These are phyloP conservation scores for Kondoa malvinella DNA, from an alignment of 768 basidiomycete genomes.

Conservation along the genomic window DNA sequence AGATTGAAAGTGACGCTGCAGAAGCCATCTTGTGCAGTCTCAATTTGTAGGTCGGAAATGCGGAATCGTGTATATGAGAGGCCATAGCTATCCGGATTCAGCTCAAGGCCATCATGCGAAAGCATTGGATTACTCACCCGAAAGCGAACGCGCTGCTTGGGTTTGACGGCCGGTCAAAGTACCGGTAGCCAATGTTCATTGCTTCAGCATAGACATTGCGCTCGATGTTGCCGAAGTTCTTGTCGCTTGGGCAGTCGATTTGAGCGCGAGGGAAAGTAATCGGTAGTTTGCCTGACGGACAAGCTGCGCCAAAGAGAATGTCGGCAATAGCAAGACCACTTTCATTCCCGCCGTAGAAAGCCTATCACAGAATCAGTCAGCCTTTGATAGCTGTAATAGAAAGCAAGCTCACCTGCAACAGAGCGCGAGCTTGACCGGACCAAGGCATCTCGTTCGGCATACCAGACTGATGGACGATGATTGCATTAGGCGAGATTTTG, in stretches of 20 bases:
- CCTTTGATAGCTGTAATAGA: no score
- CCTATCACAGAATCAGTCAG: no score
- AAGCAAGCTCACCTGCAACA: no score
- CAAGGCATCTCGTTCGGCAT: not conserved
- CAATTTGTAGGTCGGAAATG: constrained; percentile 20
- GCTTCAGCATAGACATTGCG: constrained; percentile 27
- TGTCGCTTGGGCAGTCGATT: constrained; percentile 30
- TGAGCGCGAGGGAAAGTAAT: constrained; percentile 20
- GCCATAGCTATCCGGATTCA: constrained; percentile 28
- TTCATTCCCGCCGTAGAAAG: constrained; percentile 35
- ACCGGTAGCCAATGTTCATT: constrained; percentile 31
- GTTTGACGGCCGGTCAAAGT: no score
- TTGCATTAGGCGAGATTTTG: constrained; percentile 22
- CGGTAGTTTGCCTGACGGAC: constrained; percentile 44
- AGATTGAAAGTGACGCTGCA: constrained; percentile 16
- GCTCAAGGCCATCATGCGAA: not conserved
- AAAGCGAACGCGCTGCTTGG: constrained; percentile 15
- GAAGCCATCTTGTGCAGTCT: constrained; percentile 8
- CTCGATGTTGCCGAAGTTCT: constrained; percentile 1
- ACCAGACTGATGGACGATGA: constrained; percentile 22
- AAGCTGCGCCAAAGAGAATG: constrained; percentile 45
- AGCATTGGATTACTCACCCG: constrained; percentile 1
- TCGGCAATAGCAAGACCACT: constrained; percentile 45
- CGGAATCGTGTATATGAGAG: constrained; percentile 27
- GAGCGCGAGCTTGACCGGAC: not conserved